A percentile compares a stretch with the other conserved stretches of the same genome.
These are phyloP conservation scores for Talaromyces sp. DNA, from an alignment of 2,329 filamentous ascomycete genomes.

Conservation along the genomic window DNA sequence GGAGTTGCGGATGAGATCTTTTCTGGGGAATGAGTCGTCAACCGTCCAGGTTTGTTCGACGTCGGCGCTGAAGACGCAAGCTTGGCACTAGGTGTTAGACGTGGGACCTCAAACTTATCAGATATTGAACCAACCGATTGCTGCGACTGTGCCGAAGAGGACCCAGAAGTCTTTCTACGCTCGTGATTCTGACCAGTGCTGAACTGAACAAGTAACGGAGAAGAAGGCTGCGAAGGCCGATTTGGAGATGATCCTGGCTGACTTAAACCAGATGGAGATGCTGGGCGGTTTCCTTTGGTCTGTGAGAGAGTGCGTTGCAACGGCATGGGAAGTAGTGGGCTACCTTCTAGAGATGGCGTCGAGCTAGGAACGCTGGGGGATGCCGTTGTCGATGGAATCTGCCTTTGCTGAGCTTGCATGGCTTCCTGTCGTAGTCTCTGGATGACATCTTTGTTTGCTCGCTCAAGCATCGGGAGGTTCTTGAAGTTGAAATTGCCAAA, in stretches of 20 bases:
- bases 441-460: slow-evolving; percentile 98
- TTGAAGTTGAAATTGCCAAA: slow-evolving; percentile 98
- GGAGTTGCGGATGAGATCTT: slow-evolving; percentile 59
- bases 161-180: slow-evolving; percentile 87
- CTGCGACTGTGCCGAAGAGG: slow-evolving; percentile 78
- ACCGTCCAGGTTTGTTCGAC: slow-evolving; percentile 46
- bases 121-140: slow-evolving; percentile 71
- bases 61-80: slow-evolving; percentile 55
- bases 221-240: slow-evolving; percentile 78
- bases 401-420: slow-evolving; percentile 65
- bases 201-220: slow-evolving; percentile 94
- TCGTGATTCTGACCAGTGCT: slow-evolving; percentile 80
- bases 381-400: slow-evolving; percentile 31
- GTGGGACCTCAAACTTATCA: slow-evolving; percentile 67
- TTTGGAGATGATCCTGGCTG: slow-evolving; percentile 83
- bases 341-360: slow-evolving; percentile 75
- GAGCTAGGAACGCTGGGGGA: slow-evolving; percentile 47
- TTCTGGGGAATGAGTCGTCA: slow-evolving; percentile 54
- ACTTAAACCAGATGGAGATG: slow-evolving; percentile 78
- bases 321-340: slow-evolving; percentile 75
- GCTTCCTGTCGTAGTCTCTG: slow-evolving; percentile 93
- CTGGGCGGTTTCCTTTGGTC: slow-evolving; percentile 77
- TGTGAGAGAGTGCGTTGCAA: slow-evolving; percentile 80
- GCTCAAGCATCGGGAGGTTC: slow-evolving; percentile 92
- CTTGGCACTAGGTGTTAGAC: slow-evolving; percentile 54